Base-by-base conservation (phyloP, 345 rosid species). In the Schrenkiella parvula region DNA sequence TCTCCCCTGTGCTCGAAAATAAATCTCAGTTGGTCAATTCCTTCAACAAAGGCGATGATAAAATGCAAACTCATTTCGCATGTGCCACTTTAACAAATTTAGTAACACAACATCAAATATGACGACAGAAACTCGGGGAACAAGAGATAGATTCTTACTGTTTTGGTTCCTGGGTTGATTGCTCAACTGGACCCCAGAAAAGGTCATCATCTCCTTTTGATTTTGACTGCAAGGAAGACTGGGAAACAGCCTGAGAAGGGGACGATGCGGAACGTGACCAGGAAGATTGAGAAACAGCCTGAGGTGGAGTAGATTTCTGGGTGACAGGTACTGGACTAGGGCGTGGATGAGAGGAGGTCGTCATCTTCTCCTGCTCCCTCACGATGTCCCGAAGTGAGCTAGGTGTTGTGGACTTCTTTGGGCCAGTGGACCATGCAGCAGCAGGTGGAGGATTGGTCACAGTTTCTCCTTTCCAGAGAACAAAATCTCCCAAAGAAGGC, bases 401-500 rank as follows among this genome's bases (percentile, higher is more conserved):
- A 42, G 93, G 86, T 62, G 85, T 95, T 15, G 80, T 12, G 48
- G 76, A 43, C 76, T 87, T 93, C 70, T 83, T 84, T 6, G 92
- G 75, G 22, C 84, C 98, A 23, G 84, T 73, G 50, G 96, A 91
- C 99, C 98, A 95, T 46, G 96, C 99, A 32, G 87, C 90, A 51
- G 89, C 84, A 29, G 88, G 84, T 44, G 92, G 64, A 81, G 79
- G 60, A 78, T 74, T 83, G 75, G 79, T 82, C 6, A 69, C 73
- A 41, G 86, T 39, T 64, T 86, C 99, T 48, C 84, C 96, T 78
- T 84, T 89, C 99, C 96, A 92, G 12, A 84, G 77, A 67, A 95
- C 98, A 84, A 91, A 95, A 83, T 95, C 99, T 76, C 98, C 99
- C 77, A 92, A 80, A 26, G 98, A 92, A 65, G 93, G 98, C 13